Conservation (phyloP, 2,329 filamentous ascomycete species). For the Phaeomoniella chlamydospora region DNA sequence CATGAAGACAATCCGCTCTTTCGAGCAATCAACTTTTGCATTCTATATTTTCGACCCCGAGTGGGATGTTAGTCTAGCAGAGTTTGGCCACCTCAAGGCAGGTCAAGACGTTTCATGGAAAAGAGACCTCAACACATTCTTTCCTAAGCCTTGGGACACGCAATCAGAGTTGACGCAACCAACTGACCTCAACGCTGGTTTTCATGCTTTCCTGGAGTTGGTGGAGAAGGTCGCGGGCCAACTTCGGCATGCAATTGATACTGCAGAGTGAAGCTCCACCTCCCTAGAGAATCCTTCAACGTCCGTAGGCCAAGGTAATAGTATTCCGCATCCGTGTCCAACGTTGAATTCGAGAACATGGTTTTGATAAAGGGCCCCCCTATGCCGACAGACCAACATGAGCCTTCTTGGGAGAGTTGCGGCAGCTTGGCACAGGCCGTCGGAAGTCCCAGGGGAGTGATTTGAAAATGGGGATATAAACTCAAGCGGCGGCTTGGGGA, state of each 20-base stretch:
- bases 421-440: too few relatives aligned
- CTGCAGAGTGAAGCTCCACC: too few relatives aligned
- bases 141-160: conserved; percentile 13
- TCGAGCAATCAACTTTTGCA: conserved; percentile 17
- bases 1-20: conserved; percentile 2
- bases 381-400: too few relatives aligned
- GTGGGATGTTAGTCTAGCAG: conserved; percentile 25
- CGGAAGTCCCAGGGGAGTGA: too few relatives aligned
- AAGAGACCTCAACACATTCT: conserved; percentile 19
- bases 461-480: too few relatives aligned
- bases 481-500: conserved; percentile 12
- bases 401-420: too few relatives aligned
- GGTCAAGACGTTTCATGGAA: conserved; percentile 19
- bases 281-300: too few relatives aligned
- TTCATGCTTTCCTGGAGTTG: conserved; percentile 19
- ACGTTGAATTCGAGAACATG: too few relatives aligned
- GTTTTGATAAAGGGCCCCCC: too few relatives aligned
- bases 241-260: not conserved
- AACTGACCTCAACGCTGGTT: conserved; percentile 12
- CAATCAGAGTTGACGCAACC: not conserved
- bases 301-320: too few relatives aligned
- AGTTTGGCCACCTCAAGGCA: conserved; percentile 18
- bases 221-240: conserved; percentile 15
- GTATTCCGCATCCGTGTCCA: too few relatives aligned
- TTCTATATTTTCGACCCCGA: conserved; percentile 19